phyloP scores from a whole-genome alignment of 108 stramenopile species.

The Cylindrotheca closterium region DNA sequence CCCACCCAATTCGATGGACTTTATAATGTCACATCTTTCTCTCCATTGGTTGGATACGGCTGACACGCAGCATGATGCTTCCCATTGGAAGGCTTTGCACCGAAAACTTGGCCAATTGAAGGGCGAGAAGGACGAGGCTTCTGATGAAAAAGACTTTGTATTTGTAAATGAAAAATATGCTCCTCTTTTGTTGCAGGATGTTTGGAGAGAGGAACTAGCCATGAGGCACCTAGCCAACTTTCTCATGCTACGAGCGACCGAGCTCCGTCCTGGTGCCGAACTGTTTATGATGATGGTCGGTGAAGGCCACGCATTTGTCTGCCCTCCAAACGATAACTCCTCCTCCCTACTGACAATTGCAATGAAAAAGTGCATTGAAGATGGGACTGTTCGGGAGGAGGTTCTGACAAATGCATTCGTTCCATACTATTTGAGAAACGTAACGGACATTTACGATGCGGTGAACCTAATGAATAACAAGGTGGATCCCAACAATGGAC shows the following conservation, averaged over 20 bases:
- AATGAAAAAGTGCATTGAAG: constrained; percentile 26
- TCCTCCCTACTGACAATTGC: constrained; percentile 14
- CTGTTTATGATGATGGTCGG: constrained; percentile 36
- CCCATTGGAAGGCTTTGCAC: constrained; percentile 26
- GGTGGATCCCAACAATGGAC: not conserved
- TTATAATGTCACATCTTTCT: constrained; percentile 34
- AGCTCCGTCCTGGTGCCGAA: constrained; percentile 37
- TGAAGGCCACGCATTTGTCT: constrained; percentile 26
- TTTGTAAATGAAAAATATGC: constrained; percentile 18
- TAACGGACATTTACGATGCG: constrained; percentile 22
- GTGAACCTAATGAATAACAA: not conserved
- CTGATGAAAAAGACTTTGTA: constrained; percentile 8
- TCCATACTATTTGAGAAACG: constrained; percentile 29
- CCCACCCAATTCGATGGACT: constrained; percentile 21
- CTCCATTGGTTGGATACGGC: constrained; percentile 36
- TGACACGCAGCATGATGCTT: constrained; percentile 9
- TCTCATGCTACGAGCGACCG: constrained; percentile 25
- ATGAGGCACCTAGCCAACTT: constrained; percentile 30
- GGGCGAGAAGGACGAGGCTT: constrained; percentile 2
- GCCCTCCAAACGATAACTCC: not conserved
- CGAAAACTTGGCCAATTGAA: not conserved
- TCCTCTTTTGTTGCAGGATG: constrained; percentile 17
- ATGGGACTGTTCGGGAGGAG: constrained; percentile 22
- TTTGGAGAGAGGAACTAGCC: constrained; percentile 26
- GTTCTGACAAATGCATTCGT: constrained; percentile 18